A percentile compares a stretch with the other conserved stretches of the same genome.
Evolutionary conservation across 2,329 filamentous ascomycete genomes (phyloP).

Genomic region (Fusarium bulbicola): DNA sequence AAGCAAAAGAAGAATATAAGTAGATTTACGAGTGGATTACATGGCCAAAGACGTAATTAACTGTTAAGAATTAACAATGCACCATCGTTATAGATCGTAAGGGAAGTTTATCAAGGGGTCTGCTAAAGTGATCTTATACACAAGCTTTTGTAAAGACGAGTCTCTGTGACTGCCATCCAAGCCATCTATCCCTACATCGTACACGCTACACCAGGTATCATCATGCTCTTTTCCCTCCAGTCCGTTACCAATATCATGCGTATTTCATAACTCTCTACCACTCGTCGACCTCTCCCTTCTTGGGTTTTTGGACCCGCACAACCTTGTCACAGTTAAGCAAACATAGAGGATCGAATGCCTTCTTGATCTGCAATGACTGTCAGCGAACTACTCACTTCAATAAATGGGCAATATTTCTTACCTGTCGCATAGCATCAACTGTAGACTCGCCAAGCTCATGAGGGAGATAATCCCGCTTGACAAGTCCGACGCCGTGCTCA

Average conservation of each 20-base stretch:
- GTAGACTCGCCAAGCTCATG: slow-evolving; percentile 79
- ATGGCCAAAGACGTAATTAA: not conserved
- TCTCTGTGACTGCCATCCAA: not conserved
- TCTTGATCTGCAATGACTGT: slow-evolving; percentile 70
- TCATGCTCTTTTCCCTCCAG: not conserved
- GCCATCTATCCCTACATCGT: slow-evolving; percentile 28
- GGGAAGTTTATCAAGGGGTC: not conserved
- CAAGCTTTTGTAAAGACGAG: not conserved
- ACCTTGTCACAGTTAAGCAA: slow-evolving; percentile 77
- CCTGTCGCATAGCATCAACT: slow-evolving; percentile 85
- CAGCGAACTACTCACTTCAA: not conserved
- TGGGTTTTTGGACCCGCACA: slow-evolving; percentile 64
- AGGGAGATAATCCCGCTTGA: slow-evolving; percentile 84
- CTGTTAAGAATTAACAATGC: not conserved
- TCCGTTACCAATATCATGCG: not conserved
- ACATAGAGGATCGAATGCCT: slow-evolving; percentile 79
- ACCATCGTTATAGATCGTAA: not conserved
- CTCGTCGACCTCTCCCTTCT: slow-evolving; percentile 54
- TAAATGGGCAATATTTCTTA: slow-evolving; percentile 47
- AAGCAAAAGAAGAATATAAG: not conserved
- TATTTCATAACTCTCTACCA: slow-evolving; percentile 48
- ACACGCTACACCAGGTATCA: slow-evolving; percentile 33
- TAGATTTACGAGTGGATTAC: not conserved
- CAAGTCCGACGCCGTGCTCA: slow-evolving; percentile 84
- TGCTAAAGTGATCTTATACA: slow-evolving; percentile 12